Conservation (phyloP, 495 filamentous ascomycete species). For the Baudoinia panamericana region DNA sequence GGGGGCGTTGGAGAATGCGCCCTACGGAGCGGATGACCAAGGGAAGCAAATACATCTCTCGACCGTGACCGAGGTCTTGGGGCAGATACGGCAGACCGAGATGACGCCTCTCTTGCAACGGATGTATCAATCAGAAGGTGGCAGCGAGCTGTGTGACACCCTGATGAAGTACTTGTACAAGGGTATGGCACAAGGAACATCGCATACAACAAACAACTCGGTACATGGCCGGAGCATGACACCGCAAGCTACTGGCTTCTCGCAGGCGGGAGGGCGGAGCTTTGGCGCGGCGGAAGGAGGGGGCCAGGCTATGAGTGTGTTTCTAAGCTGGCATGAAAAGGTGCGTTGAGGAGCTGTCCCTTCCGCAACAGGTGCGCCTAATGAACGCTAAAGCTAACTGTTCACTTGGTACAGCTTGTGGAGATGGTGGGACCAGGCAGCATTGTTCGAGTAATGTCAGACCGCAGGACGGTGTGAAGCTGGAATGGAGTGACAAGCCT, state of each 20-base stretch:
- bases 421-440: slow-evolving; percentile 76
- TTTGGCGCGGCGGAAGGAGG: slow-evolving; percentile 56
- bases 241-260: slow-evolving; percentile 76
- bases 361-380: too few species aligned
- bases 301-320: slow-evolving; percentile 79
- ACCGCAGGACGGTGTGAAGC: slow-evolving; percentile 72
- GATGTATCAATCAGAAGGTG: slow-evolving; percentile 57
- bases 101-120: slow-evolving; percentile 73
- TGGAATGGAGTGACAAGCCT: too few species aligned
- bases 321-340: slow-evolving; percentile 94
- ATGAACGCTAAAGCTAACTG: too few species aligned
- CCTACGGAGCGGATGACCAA: slow-evolving; percentile 54
- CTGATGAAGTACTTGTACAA: slow-evolving; percentile 66
- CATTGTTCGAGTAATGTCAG: slow-evolving; percentile 83
- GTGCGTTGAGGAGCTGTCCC: too few species aligned
- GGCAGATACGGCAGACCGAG: slow-evolving; percentile 78
- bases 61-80: slow-evolving; percentile 73
- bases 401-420: slow-evolving; percentile 53
- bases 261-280: slow-evolving; percentile 55
- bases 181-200: slow-evolving; percentile 13
- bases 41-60: slow-evolving; percentile 75
- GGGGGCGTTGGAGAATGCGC: slow-evolving; percentile 61
- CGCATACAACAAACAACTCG: neutral
- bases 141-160: slow-evolving; percentile 57
- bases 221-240: slow-evolving; percentile 64